Percentiles rank a stretch among this genome's conserved stretches.
phyloP scores from a whole-genome alignment of 345 rosid genomes.

The Mangifera indica region DNA sequence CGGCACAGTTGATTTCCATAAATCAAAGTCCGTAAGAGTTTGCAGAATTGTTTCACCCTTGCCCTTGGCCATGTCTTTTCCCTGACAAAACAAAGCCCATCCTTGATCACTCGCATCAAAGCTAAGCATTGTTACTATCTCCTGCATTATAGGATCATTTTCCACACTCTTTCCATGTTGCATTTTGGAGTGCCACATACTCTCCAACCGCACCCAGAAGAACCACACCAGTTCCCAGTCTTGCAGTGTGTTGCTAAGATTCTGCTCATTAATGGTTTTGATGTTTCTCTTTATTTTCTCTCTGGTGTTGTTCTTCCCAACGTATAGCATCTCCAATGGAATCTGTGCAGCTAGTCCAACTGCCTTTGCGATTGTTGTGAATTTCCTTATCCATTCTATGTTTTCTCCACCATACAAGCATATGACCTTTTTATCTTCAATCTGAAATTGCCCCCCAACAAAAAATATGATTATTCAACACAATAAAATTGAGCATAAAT shows the following conservation, averaged over 20 bases:
- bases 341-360: constrained; percentile 39
- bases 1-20: constrained; percentile 20
- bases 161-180: constrained; percentile 36
- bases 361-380: constrained; percentile 27
- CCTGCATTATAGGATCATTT: constrained; percentile 50
- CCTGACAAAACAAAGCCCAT: constrained; percentile 52
- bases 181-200: constrained; percentile 71
- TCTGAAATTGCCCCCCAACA: constrained; percentile 25
- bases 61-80: constrained; percentile 40
- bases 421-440: constrained; percentile 32
- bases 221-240: constrained; percentile 31
- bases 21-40: constrained; percentile 21
- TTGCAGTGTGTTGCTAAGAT: constrained; percentile 33
- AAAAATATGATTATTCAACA: background rate
- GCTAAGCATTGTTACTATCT: constrained; percentile 51
- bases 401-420: constrained; percentile 66
- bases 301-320: constrained; percentile 49
- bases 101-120: constrained; percentile 59
- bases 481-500: background rate
- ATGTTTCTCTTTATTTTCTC: constrained; percentile 34
- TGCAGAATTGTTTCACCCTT: constrained; percentile 28
- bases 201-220: constrained; percentile 62
- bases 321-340: constrained; percentile 47
- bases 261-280: constrained; percentile 7
- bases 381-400: constrained; percentile 51